Conservation (phyloP, 495 filamentous ascomycete species). For the Aspergillus bridgeri region DNA sequence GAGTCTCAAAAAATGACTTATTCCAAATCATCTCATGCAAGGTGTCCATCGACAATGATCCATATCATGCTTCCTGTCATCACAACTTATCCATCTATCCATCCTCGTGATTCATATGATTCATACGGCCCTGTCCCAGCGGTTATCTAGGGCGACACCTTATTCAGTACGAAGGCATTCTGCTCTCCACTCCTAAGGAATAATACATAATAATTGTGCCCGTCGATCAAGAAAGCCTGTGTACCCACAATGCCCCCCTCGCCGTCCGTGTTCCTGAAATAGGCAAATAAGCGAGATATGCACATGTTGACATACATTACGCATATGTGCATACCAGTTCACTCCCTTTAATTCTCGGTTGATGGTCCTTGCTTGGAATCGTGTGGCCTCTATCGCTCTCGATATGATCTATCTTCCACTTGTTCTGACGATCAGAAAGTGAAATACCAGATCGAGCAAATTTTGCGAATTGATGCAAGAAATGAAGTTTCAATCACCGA, state of each 20-base stretch:
- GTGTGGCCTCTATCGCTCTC: not conserved
- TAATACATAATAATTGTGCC: no score
- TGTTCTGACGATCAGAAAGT: not conserved
- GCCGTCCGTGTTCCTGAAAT: not conserved
- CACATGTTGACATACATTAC: not conserved
- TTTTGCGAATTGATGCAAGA: not conserved
- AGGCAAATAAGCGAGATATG: not conserved
- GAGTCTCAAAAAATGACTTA: not conserved
- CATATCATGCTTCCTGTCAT: not conserved
- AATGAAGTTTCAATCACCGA: not conserved
- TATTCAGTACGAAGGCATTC: not conserved
- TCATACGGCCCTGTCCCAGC: not conserved
- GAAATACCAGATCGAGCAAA: not conserved
- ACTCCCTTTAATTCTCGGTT: not conserved
- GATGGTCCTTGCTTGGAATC: not conserved
- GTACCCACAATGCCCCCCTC: not conserved
- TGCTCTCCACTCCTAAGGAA: not conserved
- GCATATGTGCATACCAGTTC: not conserved
- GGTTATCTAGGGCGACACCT: not conserved
- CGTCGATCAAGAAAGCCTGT: no score
- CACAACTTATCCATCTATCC: not conserved
- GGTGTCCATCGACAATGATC: not conserved
- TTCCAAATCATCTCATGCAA: not conserved
- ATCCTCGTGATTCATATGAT: not conserved
- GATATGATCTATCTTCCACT: not conserved